Evolutionary conservation across 139 green algal species (phyloP).

Genomic region (Gonium pectorale): DNA sequence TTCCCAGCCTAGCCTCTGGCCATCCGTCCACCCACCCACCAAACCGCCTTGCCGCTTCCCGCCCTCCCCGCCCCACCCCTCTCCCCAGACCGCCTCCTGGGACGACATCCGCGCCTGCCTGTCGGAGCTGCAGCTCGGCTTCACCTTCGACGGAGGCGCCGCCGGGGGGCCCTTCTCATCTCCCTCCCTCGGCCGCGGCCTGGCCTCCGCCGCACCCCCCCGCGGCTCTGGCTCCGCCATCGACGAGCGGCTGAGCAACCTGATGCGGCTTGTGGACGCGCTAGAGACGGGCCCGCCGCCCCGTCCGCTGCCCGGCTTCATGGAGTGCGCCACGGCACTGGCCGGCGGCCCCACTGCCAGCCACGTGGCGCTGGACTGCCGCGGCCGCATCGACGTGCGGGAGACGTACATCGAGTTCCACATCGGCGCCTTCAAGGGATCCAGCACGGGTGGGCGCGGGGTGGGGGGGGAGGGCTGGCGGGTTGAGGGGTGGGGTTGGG

Average conservation of each 20-base stretch:
- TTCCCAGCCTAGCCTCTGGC: too few relatives aligned
- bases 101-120: slow-evolving; percentile 38
- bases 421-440: slow-evolving; percentile 35
- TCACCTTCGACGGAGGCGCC: too few relatives aligned
- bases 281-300: slow-evolving; percentile 11
- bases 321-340: slow-evolving; percentile 31
- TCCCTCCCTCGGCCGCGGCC: background rate
- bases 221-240: background rate
- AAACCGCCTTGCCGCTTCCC: too few relatives aligned
- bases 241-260: slow-evolving; percentile 34
- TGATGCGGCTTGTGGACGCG: slow-evolving; percentile 33
- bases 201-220: background rate
- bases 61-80: background rate
- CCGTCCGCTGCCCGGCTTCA: slow-evolving; percentile 32
- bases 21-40: too few relatives aligned
- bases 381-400: slow-evolving; percentile 35
- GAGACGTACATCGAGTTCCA: slow-evolving; percentile 46
- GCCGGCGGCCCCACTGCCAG: background rate
- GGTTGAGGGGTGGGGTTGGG: too few relatives aligned
- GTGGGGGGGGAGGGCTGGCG: background rate
- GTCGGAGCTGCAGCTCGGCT: slow-evolving; percentile 26
- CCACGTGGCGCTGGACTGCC: slow-evolving; percentile 13
- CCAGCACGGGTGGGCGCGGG: slow-evolving; percentile 1
- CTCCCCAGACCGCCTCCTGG: background rate
- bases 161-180: background rate